Base-by-base conservation (phyloP, 2,329 filamentous ascomycete species). In the Sporothrix humicola region DNA sequence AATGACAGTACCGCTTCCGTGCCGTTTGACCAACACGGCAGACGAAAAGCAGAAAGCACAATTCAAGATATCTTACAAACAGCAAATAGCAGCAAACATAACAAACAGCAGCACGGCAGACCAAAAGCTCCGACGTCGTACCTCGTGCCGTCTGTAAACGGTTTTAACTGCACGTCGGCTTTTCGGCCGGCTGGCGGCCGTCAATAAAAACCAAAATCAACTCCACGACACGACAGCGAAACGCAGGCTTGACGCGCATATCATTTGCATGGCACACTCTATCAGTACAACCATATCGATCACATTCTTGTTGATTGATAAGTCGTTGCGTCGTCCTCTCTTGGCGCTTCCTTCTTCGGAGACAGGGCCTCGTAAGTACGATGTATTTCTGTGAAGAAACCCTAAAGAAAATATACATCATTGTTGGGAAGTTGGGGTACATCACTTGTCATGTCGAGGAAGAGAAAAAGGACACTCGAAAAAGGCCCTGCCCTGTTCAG, bases 61-160 rank as follows among this genome's bases (percentile, higher is more conserved):
- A 1, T 10, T 1, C 9, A 56, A 17, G 52, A 56, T 26, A 20
- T 20, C 52, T 26, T 26, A 26, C 23, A 26, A 26, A 26, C 3
- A 26, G 23, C 23, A 37, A 37, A 37, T 37, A 37, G 31, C 31
- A 37, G 3, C 31, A 37, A 5, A 37, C 31, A 7, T 2, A 2
- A 37, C 31, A 26, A 15, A 58, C 12, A 9, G 50, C 31, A 23
- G n/a, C 61, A 48, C 61, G 42, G 61, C 2, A 23, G 15, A 26
- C 42, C 42, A 66, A 26, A 66, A 66, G 42, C 61, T 66, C 61
- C 61, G 61, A 66, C 12, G 61, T 66, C 13, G 61, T 66, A 66
- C 13, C 42, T 65, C 26, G 37, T 23, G 31, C 37, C 59, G 42
- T 46, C 31, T 37, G 31, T 5, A 37, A 37, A 37, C 31, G 7